Conservation (phyloP, 305 asterid species). For the Coffea humblotiana region DNA sequence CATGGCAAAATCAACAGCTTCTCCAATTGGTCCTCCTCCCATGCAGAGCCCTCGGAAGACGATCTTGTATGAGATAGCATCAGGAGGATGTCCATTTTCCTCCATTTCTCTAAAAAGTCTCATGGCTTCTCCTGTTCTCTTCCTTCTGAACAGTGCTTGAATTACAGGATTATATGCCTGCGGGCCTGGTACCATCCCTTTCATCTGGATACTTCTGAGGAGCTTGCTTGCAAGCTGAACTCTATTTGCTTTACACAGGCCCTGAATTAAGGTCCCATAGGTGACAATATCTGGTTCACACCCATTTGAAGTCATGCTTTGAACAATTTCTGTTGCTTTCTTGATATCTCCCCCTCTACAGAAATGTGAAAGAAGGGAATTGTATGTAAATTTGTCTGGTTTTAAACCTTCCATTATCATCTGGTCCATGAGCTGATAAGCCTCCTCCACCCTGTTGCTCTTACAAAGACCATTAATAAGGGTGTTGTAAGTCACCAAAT, state of each 20-base stretch:
- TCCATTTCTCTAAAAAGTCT: slow-evolving; percentile 89
- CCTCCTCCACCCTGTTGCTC: slow-evolving; percentile 69
- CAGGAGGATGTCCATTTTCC: slow-evolving; percentile 72
- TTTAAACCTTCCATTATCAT: slow-evolving; percentile 81
- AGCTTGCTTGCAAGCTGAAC: slow-evolving; percentile 64
- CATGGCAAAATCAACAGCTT: slow-evolving; percentile 77
- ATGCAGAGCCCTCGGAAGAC: slow-evolving; percentile 80
- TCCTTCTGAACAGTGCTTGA: slow-evolving; percentile 61
- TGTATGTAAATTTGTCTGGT: slow-evolving; percentile 78
- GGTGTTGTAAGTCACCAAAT: slow-evolving; percentile 73
- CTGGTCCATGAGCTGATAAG: slow-evolving; percentile 89
- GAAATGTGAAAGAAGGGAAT: slow-evolving; percentile 72
- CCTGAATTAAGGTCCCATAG: slow-evolving; percentile 80
- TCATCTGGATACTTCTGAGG: slow-evolving; percentile 73
- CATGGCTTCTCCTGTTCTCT: slow-evolving; percentile 62
- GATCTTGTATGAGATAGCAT: slow-evolving; percentile 64
- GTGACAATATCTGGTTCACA: slow-evolving; percentile 84
- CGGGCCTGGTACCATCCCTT: slow-evolving; percentile 73
- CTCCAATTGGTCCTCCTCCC: slow-evolving; percentile 81
- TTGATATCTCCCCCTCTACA: slow-evolving; percentile 76
- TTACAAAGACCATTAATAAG: slow-evolving; percentile 82
- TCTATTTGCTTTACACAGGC: slow-evolving; percentile 79
- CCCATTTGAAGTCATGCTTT: slow-evolving; percentile 70
- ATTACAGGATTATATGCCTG: slow-evolving; percentile 81
- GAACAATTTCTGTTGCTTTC: slow-evolving; percentile 80